Evolutionary conservation across 2,329 filamentous ascomycete species (phyloP), one percentile per base, ranked within the genome.

Genomic region (Sporothrix pseudoabietina): DNA sequence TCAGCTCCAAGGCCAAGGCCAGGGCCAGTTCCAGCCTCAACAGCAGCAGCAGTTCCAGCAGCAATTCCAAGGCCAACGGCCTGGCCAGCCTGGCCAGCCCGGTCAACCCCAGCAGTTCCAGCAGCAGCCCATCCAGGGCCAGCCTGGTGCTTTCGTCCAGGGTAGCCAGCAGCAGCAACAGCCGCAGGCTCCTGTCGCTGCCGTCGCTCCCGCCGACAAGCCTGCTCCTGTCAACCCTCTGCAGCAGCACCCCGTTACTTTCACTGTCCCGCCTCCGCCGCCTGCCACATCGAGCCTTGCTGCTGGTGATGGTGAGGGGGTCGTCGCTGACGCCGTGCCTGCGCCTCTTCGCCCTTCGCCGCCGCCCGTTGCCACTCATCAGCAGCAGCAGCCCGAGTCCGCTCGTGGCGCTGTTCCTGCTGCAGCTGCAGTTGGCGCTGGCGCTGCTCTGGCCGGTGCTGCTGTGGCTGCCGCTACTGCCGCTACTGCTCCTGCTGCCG

Each of bases 231-330:
- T 49, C 3, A 69, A 76, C 61, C 72, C 73, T 22, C 66, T 74
- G 47, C 74, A 75, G 69, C 71, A 76, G 35, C 73, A 75, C 14
- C 70, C 74, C 0, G 69, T 74, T 12, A 32, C 49, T 4, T 69
- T 71, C 14, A 47, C 41, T 2, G 54, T 61, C n/a, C 39, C 68
- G 39, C 49, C 59, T 4, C 44, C 72, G 69, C 59, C 72, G 35
- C 41, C 61, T 3, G 35, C 71, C 52, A 61, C 35, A 1, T 65
- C 61, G 9, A 49, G 52, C 39, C 55, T 72, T 22, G 14, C 35
- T 1, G 39, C 14, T 19, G 39, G 19, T 3, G 61, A 59, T 5
- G 44, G 44, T 22, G 52, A 55, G 30, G 35, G 7, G 5, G 7
- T 47, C 30, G 71, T 57, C 1, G 39, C 52, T 4, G 71, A 69